These are phyloP conservation scores for Zygosaccharomyces pseudorouxii DNA, from an alignment of 805 yeast genomes.

Conservation along the genomic window DNA sequence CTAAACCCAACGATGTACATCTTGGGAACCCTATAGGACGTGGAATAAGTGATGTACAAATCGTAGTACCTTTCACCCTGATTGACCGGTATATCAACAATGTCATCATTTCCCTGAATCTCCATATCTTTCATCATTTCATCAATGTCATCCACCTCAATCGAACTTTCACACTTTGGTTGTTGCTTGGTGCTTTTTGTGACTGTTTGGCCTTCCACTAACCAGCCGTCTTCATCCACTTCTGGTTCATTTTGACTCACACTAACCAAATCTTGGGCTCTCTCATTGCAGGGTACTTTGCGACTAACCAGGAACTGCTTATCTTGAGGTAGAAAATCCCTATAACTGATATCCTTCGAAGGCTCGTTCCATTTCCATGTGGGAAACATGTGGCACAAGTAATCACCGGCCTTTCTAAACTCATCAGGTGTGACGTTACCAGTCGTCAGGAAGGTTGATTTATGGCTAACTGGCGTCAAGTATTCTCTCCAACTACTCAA, in stretches of 20 bases:
- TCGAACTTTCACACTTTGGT: background rate
- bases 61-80: slow-evolving; percentile 68
- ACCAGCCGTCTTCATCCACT: slow-evolving; percentile 58
- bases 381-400: slow-evolving; percentile 84
- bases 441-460: slow-evolving; percentile 76
- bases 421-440: slow-evolving; percentile 97
- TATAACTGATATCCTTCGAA: slow-evolving; percentile 35
- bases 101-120: slow-evolving; percentile 40
- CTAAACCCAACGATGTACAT: slow-evolving; percentile 86
- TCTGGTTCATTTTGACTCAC: slow-evolving; percentile 38
- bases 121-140: slow-evolving; percentile 29
- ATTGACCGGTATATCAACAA: slow-evolving; percentile 41
- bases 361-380: slow-evolving; percentile 88
- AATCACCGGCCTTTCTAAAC: slow-evolving; percentile 91
- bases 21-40: slow-evolving; percentile 94
- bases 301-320: slow-evolving; percentile 85
- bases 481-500: slow-evolving; percentile 85
- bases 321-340: slow-evolving; percentile 72
- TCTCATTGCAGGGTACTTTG: slow-evolving; percentile 79
- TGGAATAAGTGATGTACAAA: slow-evolving; percentile 85
- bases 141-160: slow-evolving; percentile 23
- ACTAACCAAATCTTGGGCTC: slow-evolving; percentile 55
- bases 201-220: slow-evolving; percentile 33
- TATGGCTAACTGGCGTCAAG: slow-evolving; percentile 82
- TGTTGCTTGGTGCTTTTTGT: slow-evolving; percentile 5